Conservation (phyloP, 1,139 yeast species). For the Zygosaccharomyces sapae region DNA sequence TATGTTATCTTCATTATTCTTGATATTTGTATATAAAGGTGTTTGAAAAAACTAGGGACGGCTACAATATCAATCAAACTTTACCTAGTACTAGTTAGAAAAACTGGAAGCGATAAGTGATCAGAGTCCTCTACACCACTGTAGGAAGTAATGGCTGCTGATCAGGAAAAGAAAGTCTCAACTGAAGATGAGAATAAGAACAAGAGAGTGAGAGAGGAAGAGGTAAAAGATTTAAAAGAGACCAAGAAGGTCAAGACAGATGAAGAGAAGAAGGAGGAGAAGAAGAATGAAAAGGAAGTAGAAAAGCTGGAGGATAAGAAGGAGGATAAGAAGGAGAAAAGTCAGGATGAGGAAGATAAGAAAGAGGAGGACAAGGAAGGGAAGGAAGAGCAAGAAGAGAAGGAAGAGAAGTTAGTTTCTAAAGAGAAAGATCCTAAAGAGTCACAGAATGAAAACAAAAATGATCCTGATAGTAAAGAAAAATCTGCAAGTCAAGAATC, state of each 20-base stretch:
- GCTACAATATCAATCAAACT: neutral
- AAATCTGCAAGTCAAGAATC: constrained; percentile 5
- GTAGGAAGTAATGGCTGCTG: constrained; percentile 2
- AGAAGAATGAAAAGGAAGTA: constrained; percentile 6
- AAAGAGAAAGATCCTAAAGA: constrained; percentile 15
- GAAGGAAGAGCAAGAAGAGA: constrained; percentile 3
- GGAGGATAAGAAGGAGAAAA: constrained; percentile 7
- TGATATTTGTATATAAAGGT: neutral
- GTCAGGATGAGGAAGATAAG: constrained; percentile 7
- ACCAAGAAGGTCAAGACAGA: constrained; percentile 12
- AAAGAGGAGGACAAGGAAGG: constrained; percentile 8
- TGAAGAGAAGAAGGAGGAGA: constrained; percentile 11
- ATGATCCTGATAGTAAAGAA: constrained; percentile 7
- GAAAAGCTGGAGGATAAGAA: constrained; percentile 6
- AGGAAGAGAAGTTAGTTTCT: constrained; percentile 8
- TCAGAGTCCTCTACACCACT: neutral
- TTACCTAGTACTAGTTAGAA: neutral
- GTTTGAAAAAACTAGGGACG: neutral
- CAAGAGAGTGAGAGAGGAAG: constrained; percentile 17
- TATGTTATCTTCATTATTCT: neutral
- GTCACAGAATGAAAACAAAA: constrained; percentile 6
- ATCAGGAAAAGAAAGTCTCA: neutral
- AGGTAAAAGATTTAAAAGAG: constrained; percentile 7
- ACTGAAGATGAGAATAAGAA: neutral
- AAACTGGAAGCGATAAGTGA: neutral